Evolutionary conservation across 495 filamentous ascomycete genomes (phyloP), one percentile per base, ranked within the genome.

Genomic region (Aspergillus nanangensis): DNA sequence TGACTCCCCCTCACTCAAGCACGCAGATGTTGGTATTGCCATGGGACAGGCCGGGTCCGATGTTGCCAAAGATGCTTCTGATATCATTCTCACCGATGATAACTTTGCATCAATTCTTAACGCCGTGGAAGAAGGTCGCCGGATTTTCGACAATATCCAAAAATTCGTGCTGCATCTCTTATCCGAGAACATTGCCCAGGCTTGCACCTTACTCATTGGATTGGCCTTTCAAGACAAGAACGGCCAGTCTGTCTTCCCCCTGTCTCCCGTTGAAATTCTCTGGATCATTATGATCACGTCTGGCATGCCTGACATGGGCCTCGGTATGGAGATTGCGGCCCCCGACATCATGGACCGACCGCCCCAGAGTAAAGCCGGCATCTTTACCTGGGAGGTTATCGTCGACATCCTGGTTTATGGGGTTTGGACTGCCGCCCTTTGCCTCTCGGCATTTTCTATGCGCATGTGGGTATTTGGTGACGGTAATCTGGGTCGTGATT

Each of bases 51-150:
- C 77, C 10, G 88, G 88, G 2, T 85, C 81, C 20, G 89, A 95
- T 60, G 88, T 92, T 15, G 85, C 88, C 14, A 91, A 88, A 55
- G 87, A 90, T 52, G 88, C 88, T 2, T 84, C 87, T 1, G 85
- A 88, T 49, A 81, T 95, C 58, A 81, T 95, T n/a, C 72, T 95
- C 15, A 80, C 83, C 0, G 84, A 89, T 48, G 88, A 92, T 60
- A 91, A 90, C 64, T 92, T 94, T 56, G 87, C 86, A 13, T 84
- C 79, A 3, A 92, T 89, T 37, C 79, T 90, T 18, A 81, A 83
- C 39, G 81, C 83, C 8, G 77, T 87, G 27, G 79, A 84, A 52
- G 84, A 88, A 55, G 84, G 84, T n/a, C 74, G 84, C 8, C 73
- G 84, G 2, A 81, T 86, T 48, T 87, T 87, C 47, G 83, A 87